Evolutionary conservation across 441 rosid genomes (phyloP).

Genomic region (Bocquillonia castaneifolia): DNA sequence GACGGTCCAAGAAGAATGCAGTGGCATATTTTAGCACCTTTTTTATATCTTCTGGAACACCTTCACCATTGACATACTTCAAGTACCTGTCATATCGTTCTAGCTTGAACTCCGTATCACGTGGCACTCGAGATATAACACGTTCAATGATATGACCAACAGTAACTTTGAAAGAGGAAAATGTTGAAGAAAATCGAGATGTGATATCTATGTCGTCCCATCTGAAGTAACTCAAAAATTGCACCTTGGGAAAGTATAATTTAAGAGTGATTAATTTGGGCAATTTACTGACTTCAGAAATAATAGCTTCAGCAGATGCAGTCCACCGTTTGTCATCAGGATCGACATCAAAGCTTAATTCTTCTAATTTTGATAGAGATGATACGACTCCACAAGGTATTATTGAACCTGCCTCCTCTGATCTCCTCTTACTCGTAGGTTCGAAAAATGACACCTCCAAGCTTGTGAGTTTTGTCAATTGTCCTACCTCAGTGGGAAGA

Average conservation of each 20-base stretch:
- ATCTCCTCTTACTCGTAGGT: not conserved
- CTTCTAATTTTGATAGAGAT: not conserved
- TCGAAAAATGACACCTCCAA: conserved; percentile 22
- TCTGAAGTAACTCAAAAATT: not conserved
- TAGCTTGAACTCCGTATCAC: conserved; percentile 8
- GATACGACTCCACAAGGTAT: conserved; percentile 9
- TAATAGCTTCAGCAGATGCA: conserved; percentile 13
- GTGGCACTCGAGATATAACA: conserved; percentile 20
- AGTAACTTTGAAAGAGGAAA: conserved; percentile 24
- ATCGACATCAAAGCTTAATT: conserved; percentile 18
- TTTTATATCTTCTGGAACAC: conserved; percentile 2
- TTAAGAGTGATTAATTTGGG: not conserved
- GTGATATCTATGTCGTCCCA: not conserved
- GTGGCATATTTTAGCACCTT: not conserved
- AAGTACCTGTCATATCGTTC: conserved; percentile 19
- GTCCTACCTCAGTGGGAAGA: conserved; percentile 14
- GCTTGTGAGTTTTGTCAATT: conserved; percentile 5
- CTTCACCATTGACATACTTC: conserved; percentile 20
- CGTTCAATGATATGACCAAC: conserved; percentile 19
- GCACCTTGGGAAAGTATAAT: not conserved
- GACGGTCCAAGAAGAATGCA: conserved; percentile 20
- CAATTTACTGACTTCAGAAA: conserved; percentile 6
- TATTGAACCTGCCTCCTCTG: not conserved
- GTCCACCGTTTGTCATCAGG: conserved; percentile 12
- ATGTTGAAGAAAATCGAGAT: no score